Evolutionary conservation across 2,329 filamentous ascomycete genomes (phyloP), one percentile per base, ranked within the genome.

Genomic region (Colletotrichum sp.): DNA sequence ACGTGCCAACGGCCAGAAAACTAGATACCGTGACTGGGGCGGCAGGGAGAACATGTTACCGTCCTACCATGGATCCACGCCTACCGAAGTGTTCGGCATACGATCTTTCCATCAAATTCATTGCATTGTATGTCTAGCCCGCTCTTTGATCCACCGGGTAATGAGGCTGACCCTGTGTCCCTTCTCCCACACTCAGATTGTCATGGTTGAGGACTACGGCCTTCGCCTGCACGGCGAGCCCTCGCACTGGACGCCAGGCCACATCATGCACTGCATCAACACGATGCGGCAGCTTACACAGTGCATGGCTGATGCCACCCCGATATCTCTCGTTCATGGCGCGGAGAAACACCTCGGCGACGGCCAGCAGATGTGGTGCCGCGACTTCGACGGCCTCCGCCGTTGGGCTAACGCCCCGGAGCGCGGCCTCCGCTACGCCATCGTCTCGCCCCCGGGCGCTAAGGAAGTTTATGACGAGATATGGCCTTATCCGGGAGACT

Each of bases 331-430:
- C 21, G 16, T 43, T 4, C 10, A 43, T 5, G 67, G 67, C 4
- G 5, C 16, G 5, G 30, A 69, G 24, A 43, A n/a, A 10, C 67
- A 69, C 24, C 30, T 69, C 8, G 67, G 52, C 34, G 67, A 69
- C 55, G 67, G 67, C 24, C 67, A 69, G 32, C 67, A 69, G 55
- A 60, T 69, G 52, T 60, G 15, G 24, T 69, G 67, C 67, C 67
- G 67, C 24, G 34, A 69, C 52, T 69, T 60, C 18, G 55, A 69
- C 21, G 67, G 16, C 55, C 55, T 69, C 5, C 52, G 55, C 8
- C 52, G 5, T 21, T 69, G 67, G 67, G 67, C 67, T 12, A 48
- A 69, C 12, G 79, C 71, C 7, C 81, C 80, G 38, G 78, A 82
- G 13, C 78, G 78, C 8, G 79, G 70, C 24, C 55, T 58, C 13